These are phyloP conservation scores for Lichtheimia hyalospora DNA, from an alignment of 371 early-diverging fungal genomes.

Conservation along the genomic window DNA sequence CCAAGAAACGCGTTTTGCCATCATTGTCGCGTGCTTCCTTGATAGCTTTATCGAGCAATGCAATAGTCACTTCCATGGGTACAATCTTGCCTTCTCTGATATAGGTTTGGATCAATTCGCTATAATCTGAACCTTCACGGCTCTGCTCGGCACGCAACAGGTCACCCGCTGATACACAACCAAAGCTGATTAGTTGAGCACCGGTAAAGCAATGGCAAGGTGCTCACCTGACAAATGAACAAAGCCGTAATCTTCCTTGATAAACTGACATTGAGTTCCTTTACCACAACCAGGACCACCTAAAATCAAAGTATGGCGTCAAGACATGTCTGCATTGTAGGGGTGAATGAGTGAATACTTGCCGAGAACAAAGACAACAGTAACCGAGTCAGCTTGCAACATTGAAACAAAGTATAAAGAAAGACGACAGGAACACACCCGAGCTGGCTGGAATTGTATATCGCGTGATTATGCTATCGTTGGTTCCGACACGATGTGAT, in stretches of 20 bases:
- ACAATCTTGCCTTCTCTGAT: conserved; percentile 96
- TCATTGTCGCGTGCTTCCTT: conserved; percentile 56
- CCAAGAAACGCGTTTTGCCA: conserved; percentile 72
- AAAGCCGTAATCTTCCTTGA: conserved; percentile 90
- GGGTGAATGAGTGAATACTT: not conserved
- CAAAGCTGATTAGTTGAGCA: too few species aligned
- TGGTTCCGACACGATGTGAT: too few species aligned
- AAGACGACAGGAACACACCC: not conserved
- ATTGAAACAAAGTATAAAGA: not conserved
- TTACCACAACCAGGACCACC: conserved; percentile 91
- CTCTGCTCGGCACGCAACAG: conserved; percentile 90
- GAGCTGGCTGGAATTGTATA: not conserved
- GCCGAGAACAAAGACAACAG: conserved; percentile 78
- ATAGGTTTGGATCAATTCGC: conserved; percentile 85
- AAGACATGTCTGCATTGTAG: too few species aligned
- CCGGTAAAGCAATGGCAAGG: not conserved
- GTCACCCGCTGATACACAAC: conserved; percentile 79
- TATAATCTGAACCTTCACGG: conserved; percentile 82
- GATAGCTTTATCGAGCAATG: conserved; percentile 88
- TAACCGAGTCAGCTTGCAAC: conserved; percentile 39
- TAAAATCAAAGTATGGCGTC: conserved; percentile 10
- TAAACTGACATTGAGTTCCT: conserved; percentile 90
- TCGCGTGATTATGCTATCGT: not conserved
- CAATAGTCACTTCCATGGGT: conserved; percentile 93
- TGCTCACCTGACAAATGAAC: conserved; percentile 89